Conservation (phyloP, 306 rosid genomes). For the Acacia acuminata region DNA sequence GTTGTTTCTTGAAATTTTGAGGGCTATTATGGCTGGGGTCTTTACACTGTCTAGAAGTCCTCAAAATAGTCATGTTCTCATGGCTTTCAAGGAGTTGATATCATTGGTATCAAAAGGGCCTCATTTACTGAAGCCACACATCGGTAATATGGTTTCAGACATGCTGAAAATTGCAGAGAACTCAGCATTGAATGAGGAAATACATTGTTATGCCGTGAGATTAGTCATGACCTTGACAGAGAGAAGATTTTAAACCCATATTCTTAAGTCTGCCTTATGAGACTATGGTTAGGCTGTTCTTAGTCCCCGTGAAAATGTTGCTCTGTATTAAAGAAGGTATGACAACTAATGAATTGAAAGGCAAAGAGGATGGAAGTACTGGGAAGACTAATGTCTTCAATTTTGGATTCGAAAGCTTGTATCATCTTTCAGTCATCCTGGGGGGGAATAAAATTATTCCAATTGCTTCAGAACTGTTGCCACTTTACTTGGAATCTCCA, state of each 20-base stretch:
- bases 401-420: constrained; percentile 39
- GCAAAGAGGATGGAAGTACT: neutral
- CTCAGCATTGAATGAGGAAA: neutral
- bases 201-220: constrained; percentile 33
- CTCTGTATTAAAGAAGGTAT: constrained; percentile 13
- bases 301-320: constrained; percentile 34
- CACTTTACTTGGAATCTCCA: constrained; percentile 25
- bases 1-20: constrained; percentile 39
- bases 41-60: constrained; percentile 32
- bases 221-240: constrained; percentile 31
- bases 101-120: constrained; percentile 32
- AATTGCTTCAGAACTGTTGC: constrained; percentile 23
- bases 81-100: constrained; percentile 36
- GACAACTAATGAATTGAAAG: neutral
- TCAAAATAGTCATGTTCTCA: constrained; percentile 21
- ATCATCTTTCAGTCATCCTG: constrained; percentile 30
- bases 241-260: constrained; percentile 28
- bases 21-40: constrained; percentile 43
- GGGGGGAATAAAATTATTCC: constrained; percentile 25
- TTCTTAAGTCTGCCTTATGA: constrained; percentile 5
- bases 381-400: constrained; percentile 22
- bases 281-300: constrained; percentile 30
- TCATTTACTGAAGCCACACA: constrained; percentile 30
- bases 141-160: constrained; percentile 41
- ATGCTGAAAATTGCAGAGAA: constrained; percentile 47